Conservation (phyloP, 1,139 yeast species). For the Hyphopichia pseudoburtonii region DNA sequence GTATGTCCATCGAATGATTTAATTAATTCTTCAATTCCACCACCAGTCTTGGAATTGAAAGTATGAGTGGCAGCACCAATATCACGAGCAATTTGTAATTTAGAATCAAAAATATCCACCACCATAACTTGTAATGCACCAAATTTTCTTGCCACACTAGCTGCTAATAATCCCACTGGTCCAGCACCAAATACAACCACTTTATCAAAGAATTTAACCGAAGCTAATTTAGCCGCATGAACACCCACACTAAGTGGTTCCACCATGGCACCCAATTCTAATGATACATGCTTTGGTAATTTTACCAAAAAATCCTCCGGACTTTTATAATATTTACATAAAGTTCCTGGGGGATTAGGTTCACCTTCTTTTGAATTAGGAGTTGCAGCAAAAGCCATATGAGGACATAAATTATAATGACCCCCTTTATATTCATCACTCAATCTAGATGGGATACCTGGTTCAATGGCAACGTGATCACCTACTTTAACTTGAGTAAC, state of each 20-base stretch:
- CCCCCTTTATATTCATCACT: slow-evolving; percentile 77
- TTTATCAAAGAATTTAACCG: slow-evolving; percentile 66
- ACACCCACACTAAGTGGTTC: slow-evolving; percentile 90
- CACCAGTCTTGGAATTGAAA: slow-evolving; percentile 53
- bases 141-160: slow-evolving; percentile 75
- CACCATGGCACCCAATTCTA: slow-evolving; percentile 85
- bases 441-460: slow-evolving; percentile 72
- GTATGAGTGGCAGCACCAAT: slow-evolving; percentile 60
- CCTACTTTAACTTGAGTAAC: slow-evolving; percentile 68
- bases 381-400: slow-evolving; percentile 85
- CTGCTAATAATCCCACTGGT: slow-evolving; percentile 83
- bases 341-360: slow-evolving; percentile 62
- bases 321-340: slow-evolving; percentile 65
- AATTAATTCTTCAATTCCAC: slow-evolving; percentile 27
- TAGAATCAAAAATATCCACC: slow-evolving; percentile 62
- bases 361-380: slow-evolving; percentile 49
- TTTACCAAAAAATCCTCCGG: slow-evolving; percentile 87
- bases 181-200: slow-evolving; percentile 90
- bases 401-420: slow-evolving; percentile 75
- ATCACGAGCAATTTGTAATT: slow-evolving; percentile 58
- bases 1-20: slow-evolving; percentile 43
- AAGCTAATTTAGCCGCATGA: slow-evolving; percentile 74
- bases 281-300: slow-evolving; percentile 71
- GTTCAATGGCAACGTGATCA: slow-evolving; percentile 77
- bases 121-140: slow-evolving; percentile 75